These are phyloP conservation scores for Erodium moschatum DNA, from an alignment of 441 rosid genomes.

Conservation along the genomic window DNA sequence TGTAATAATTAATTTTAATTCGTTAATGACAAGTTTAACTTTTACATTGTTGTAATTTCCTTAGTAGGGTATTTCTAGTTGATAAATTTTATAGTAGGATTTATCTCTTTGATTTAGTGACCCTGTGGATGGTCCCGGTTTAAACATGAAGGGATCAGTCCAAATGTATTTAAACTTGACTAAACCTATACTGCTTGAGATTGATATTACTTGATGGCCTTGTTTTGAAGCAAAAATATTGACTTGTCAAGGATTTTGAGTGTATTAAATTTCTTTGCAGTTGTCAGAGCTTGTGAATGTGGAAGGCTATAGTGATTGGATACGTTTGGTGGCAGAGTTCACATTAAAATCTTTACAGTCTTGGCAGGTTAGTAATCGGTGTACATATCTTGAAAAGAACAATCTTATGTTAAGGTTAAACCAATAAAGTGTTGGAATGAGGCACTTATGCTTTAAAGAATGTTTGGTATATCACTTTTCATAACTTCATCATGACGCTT, in stretches of 20 bases:
- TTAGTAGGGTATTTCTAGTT: neutral
- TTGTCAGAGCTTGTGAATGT: slow-evolving; percentile 96
- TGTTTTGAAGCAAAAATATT: slow-evolving; percentile 7
- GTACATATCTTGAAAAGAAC: neutral
- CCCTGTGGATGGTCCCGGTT: neutral
- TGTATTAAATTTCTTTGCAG: slow-evolving; percentile 38
- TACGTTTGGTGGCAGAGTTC: slow-evolving; percentile 87
- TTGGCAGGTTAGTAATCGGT: slow-evolving; percentile 67
- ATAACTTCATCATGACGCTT: neutral
- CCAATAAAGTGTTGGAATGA: neutral
- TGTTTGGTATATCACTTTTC: neutral
- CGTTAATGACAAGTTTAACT: neutral
- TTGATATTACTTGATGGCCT: neutral
- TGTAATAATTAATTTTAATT: neutral
- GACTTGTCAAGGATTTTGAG: slow-evolving; percentile 14
- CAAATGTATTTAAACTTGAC: neutral
- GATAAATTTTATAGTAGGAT: neutral
- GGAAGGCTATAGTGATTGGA: slow-evolving; percentile 98
- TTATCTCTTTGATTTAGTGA: neutral
- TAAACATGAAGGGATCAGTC: neutral
- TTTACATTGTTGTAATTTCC: neutral
- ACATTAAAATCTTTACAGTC: slow-evolving; percentile 91
- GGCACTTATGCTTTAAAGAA: neutral
- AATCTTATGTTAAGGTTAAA: neutral
- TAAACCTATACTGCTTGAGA: no score